These are phyloP conservation scores for Dissoconium aciculare DNA, from an alignment of 2,329 filamentous ascomycete genomes.

Conservation along the genomic window DNA sequence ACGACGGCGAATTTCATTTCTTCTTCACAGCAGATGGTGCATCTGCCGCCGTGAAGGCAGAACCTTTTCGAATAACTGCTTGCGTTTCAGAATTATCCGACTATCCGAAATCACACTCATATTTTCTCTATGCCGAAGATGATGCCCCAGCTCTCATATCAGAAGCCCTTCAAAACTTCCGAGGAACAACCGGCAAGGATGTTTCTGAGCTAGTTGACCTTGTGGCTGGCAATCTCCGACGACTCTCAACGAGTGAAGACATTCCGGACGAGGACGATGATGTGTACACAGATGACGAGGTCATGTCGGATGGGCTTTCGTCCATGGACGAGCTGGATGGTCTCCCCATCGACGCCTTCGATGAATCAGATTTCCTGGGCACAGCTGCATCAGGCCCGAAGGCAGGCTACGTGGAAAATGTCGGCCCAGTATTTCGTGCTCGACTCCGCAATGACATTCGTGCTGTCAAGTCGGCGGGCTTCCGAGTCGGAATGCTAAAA, in stretches of 20 bases:
- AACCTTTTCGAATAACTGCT: slow-evolving; percentile 26
- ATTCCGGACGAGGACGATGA: slow-evolving; percentile 17
- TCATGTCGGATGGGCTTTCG: no score
- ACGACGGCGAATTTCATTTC: slow-evolving; percentile 59
- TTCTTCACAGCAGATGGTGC: slow-evolving; percentile 27
- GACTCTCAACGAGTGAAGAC: no score
- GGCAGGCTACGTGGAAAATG: no score
- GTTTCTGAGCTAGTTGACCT: slow-evolving; percentile 36
- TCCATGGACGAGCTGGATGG: no score
- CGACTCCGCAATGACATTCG: slow-evolving; percentile 40
- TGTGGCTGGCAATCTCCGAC: slow-evolving; percentile 28
- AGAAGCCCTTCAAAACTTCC: slow-evolving; percentile 30
- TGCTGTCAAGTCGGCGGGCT: slow-evolving; percentile 47
- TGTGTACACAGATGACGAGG: slow-evolving; percentile 25
- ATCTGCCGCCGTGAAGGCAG: slow-evolving; percentile 6
- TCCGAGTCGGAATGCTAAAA: slow-evolving; percentile 50
- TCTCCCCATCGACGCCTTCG: no score
- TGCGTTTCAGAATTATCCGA: slow-evolving; percentile 38
- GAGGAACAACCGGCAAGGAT: slow-evolving; percentile 32
- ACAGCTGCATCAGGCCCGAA: no score
- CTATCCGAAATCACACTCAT: slow-evolving; percentile 45
- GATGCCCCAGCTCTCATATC: slow-evolving; percentile 30
- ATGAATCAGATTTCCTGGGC: no score
- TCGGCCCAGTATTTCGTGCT: no score
- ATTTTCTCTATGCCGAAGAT: slow-evolving; percentile 41